phyloP scores from a whole-genome alignment of 2,329 filamentous ascomycete genomes.

The Cladophialophora yegresii region DNA sequence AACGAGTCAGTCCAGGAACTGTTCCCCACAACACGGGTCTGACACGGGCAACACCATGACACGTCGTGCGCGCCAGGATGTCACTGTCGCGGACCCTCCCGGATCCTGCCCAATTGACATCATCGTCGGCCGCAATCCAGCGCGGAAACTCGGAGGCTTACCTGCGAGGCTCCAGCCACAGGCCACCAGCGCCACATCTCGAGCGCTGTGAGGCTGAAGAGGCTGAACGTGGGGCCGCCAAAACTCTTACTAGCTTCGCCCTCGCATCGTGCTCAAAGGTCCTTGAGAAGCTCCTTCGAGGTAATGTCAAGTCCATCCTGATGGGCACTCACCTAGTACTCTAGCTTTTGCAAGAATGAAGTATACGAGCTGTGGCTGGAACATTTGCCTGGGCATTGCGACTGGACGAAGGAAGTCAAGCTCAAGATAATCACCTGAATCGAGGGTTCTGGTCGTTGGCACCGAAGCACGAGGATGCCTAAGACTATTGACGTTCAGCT shows the following conservation, averaged over 20 bases:
- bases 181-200: not conserved
- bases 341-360: not conserved
- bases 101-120: not conserved
- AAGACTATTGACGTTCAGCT: not conserved
- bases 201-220: not conserved
- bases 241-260: not conserved
- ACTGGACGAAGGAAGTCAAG: no score
- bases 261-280: not conserved
- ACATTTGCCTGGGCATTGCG: not conserved
- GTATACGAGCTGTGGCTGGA: not conserved
- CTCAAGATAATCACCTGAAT: no score
- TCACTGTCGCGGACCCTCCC: not conserved
- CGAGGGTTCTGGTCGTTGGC: no score
- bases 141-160: slow-evolving; percentile 8
- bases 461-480: no score
- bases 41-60: not conserved
- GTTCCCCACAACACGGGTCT: not conserved
- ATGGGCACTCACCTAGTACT: not conserved
- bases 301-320: not conserved
- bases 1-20: not conserved
- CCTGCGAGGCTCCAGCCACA: not conserved
- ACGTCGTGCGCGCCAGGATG: not conserved
- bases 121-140: not conserved
- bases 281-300: not conserved
- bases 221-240: not conserved